Conservation (phyloP, 2,329 filamentous ascomycete species). For the Epichloe sylvatica region DNA sequence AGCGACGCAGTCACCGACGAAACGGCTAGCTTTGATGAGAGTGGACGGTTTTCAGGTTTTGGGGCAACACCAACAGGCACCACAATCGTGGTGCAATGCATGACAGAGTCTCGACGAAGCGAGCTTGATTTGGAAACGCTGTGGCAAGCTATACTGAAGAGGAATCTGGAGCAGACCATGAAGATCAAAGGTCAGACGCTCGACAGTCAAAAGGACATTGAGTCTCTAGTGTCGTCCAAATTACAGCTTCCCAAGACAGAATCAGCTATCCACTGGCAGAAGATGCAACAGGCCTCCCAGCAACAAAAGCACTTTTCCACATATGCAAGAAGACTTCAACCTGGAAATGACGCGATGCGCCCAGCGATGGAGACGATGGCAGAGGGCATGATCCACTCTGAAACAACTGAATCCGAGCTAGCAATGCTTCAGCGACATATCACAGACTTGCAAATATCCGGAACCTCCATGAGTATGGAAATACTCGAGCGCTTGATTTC, state of each 20-base stretch:
- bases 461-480: slow-evolving; percentile 21
- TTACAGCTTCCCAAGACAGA: slow-evolving; percentile 19
- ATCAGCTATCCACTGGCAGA: slow-evolving; percentile 22
- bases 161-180: slow-evolving; percentile 18
- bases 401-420: slow-evolving; percentile 7
- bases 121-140: slow-evolving; percentile 41
- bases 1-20: slow-evolving; percentile 43
- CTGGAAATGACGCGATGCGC: not conserved
- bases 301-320: slow-evolving; percentile 24
- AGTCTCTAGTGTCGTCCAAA: slow-evolving; percentile 17
- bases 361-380: not conserved
- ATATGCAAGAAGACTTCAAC: slow-evolving; percentile 12
- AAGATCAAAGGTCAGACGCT: slow-evolving; percentile 16
- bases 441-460: slow-evolving; percentile 25
- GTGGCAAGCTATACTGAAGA: slow-evolving; percentile 31
- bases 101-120: slow-evolving; percentile 38
- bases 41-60: slow-evolving; percentile 61
- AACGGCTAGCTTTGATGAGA: slow-evolving; percentile 29
- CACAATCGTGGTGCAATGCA: slow-evolving; percentile 43
- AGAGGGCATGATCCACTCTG: not conserved
- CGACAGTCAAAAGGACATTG: slow-evolving; percentile 15
- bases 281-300: slow-evolving; percentile 20
- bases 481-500: slow-evolving; percentile 25
- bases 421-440: slow-evolving; percentile 17
- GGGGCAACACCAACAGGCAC: slow-evolving; percentile 38